Conservation (phyloP, 495 filamentous ascomycete species). For the Aspergillus olivimuriae region DNA sequence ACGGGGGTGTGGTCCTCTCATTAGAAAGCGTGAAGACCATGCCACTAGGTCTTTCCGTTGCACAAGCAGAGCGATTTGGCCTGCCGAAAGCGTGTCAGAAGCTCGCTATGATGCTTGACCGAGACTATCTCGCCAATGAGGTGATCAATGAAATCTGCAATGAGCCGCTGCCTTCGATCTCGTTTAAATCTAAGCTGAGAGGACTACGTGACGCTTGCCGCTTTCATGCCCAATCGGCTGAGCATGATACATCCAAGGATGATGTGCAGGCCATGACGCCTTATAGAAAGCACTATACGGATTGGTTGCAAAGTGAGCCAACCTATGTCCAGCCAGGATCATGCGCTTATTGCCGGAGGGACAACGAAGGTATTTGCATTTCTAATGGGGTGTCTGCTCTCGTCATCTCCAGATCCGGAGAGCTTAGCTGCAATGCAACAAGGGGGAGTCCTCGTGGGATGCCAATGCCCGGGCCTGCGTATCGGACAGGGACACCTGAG, state of each 20-base stretch:
- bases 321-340: background rate
- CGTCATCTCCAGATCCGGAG: no score
- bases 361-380: no score
- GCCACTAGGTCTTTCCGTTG: background rate
- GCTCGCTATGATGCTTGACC: background rate
- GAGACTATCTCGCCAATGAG: background rate
- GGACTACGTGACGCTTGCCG: background rate
- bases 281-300: background rate
- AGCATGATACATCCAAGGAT: background rate
- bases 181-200: background rate
- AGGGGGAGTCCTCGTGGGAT: no score
- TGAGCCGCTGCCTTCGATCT: background rate
- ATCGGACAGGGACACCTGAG: no score
- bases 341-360: no score
- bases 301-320: background rate
- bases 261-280: background rate
- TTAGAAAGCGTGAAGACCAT: background rate
- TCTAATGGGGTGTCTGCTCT: no score
- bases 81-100: slow-evolving; percentile 2
- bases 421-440: no score
- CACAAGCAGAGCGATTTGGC: background rate
- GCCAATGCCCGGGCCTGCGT: no score
- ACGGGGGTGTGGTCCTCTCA: background rate
- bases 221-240: background rate
- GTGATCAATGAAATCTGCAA: background rate